Base-by-base conservation (phyloP, 2,329 filamentous ascomycete species). In the Cryphonectria carpinicola region DNA sequence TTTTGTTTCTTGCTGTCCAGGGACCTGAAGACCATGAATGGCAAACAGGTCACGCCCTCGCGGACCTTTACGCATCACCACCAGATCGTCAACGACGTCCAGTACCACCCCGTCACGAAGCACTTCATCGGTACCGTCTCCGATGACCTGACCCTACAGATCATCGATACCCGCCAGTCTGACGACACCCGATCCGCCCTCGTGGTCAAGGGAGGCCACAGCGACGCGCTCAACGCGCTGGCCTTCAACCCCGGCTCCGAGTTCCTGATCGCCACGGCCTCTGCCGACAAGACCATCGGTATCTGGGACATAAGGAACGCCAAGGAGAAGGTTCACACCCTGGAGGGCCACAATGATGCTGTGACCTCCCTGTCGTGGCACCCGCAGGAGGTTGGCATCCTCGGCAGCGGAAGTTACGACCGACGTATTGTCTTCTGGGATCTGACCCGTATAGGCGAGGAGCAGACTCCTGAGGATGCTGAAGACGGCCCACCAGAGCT, bases 381-480 rank as follows among this genome's bases (percentile, higher is more conserved):
- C 82, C 97, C 97, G 0, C 91, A 92, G 60, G 95, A 99, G 79
- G 89, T 93, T 71, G 90, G 93, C 46, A 93, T 99, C 72, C 85
- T 99, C 37, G 96, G 94, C 69, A 98, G 94, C 77, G 93, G 92
- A 65, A 95, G 94, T 79, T 97, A 98, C 78, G 96, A 99, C 79
- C 89, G 96, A 63, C 90, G 97, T 75, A 92, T 99, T 74, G 92
- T 97, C 79, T 96, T 98, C 84, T 99, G 96, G 96, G 96, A 99
- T 79, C 86, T 98, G 61, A 95, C 93, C 76, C 90, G 92, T 69
- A 92, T 97, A 61, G 96, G 97, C 64, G 94, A 97, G 78, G 96
- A 99, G 82, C 96, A 98, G 81, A 91, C 93, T 14, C 94, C 94
- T 2, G 97, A 99, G 75, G 96, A 99, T 80, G 92, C 92, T 65